These are phyloP conservation scores for Aristolochia californica DNA, from an alignment of 164 flowering plant genomes.

Conservation along the genomic window DNA sequence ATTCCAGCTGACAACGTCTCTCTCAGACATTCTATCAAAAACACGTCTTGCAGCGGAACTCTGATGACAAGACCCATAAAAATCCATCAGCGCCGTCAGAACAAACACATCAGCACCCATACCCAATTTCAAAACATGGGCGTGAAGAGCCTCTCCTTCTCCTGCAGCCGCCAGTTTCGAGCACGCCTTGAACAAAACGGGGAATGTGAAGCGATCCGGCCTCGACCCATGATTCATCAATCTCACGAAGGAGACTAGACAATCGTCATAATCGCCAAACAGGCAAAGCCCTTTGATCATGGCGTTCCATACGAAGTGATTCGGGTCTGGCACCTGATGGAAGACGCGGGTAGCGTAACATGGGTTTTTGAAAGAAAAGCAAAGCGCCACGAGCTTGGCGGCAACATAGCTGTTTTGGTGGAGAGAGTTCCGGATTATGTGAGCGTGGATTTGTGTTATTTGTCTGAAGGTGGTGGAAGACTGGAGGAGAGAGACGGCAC, in stretches of 20 bases:
- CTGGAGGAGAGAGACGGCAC: too few species aligned
- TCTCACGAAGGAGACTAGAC: conserved; percentile 10
- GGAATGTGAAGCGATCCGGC: conserved; percentile 17
- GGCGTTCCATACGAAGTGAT: conserved; percentile 12
- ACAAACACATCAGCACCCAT: conserved; percentile 7
- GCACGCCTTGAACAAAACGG: conserved; percentile 17
- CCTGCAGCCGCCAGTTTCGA: conserved; percentile 7
- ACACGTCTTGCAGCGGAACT: conserved; percentile 6
- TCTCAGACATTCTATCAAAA: conserved; percentile 8
- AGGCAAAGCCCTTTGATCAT: conserved; percentile 16
- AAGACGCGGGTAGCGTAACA: conserved; percentile 13
- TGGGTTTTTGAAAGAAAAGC: conserved; percentile 10
- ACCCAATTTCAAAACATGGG: conserved; percentile 12
- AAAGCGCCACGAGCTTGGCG: conserved; percentile 10
- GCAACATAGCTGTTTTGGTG: conserved; percentile 18
- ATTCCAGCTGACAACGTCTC: conserved; percentile 20
- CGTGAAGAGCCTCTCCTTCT: conserved; percentile 12
- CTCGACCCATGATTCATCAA: conserved; percentile 8
- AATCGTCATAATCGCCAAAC: conserved; percentile 5
- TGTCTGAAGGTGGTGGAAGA: neutral
- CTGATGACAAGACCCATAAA: conserved; percentile 9
- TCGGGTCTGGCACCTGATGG: conserved; percentile 12
- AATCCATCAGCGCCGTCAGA: conserved; percentile 9
- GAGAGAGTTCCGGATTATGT: conserved; percentile 9
- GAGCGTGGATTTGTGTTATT: conserved; percentile 18